Conservation (phyloP, 129 eudicot genomes). For the Chrysanthemum lavandulifolium region DNA sequence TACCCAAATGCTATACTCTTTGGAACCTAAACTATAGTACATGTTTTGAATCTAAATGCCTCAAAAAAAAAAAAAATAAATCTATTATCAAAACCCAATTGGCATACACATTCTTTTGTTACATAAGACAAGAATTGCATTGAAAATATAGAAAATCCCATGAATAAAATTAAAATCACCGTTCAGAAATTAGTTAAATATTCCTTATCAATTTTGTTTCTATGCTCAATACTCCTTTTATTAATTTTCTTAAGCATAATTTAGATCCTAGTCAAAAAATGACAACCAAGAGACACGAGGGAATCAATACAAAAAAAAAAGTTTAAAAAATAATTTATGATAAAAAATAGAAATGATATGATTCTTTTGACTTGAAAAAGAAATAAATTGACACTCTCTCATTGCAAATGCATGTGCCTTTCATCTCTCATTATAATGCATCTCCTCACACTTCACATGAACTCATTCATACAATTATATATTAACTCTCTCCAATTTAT, state of each 20-base stretch:
- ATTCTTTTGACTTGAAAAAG: conserved; percentile 36
- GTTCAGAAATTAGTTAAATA: conserved; percentile 1
- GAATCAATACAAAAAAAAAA: conserved; percentile 10
- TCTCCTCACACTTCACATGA: conserved; percentile 43
- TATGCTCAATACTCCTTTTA: no score
- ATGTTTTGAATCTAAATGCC: no score
- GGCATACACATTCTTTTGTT: no score
- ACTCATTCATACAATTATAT: neutral
- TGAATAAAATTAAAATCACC: conserved; percentile 24
- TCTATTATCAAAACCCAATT: no score
- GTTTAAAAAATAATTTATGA: neutral
- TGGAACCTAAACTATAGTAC: no score
- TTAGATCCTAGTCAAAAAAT: conserved; percentile 18
- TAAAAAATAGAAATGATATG: conserved; percentile 31
- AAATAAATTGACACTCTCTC: conserved; percentile 22
- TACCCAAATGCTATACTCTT: no score
- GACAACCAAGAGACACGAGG: conserved; percentile 38
- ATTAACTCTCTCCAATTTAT: conserved; percentile 23
- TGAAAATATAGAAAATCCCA: conserved; percentile 6
- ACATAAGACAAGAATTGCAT: neutral
- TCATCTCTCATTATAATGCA: conserved; percentile 33
- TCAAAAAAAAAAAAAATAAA: neutral
- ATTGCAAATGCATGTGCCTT: conserved; percentile 33
- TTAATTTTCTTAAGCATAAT: neutral
- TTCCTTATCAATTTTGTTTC: no score